Conservation (phyloP, 768 basidiomycete species). For the Omphalotus guepiniiformis region DNA sequence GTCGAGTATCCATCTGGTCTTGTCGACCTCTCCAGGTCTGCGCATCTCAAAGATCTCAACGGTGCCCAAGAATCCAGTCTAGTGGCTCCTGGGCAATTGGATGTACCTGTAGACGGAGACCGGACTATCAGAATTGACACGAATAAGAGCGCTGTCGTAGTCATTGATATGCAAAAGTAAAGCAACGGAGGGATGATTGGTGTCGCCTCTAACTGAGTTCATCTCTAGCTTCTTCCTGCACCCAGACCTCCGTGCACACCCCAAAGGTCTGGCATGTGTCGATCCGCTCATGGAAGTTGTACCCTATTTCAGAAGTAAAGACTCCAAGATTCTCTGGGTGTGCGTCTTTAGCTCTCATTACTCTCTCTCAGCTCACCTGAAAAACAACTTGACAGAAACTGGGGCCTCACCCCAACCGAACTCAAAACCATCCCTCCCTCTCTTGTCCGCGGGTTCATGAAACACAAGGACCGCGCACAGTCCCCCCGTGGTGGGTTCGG, state of each 20-base stretch:
- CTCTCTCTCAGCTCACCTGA: background rate
- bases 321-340: slow-evolving; percentile 64
- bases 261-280: slow-evolving; percentile 54
- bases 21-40: slow-evolving; percentile 53
- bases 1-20: slow-evolving; percentile 65
- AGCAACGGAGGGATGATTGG: slow-evolving; percentile 10
- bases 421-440: slow-evolving; percentile 58
- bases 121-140: slow-evolving; percentile 48
- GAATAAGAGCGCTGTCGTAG: slow-evolving; percentile 49
- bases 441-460: slow-evolving; percentile 50
- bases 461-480: slow-evolving; percentile 35
- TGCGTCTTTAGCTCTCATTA: slow-evolving; percentile 23
- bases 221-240: slow-evolving; percentile 57
- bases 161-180: slow-evolving; percentile 76
- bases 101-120: slow-evolving; percentile 51
- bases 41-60: slow-evolving; percentile 25
- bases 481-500: slow-evolving; percentile 40
- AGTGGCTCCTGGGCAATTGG: slow-evolving; percentile 37
- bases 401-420: slow-evolving; percentile 67
- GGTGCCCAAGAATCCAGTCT: background rate
- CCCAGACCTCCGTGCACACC: slow-evolving; percentile 50
- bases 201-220: background rate
- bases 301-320: slow-evolving; percentile 42
- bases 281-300: slow-evolving; percentile 48
- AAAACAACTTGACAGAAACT: slow-evolving; percentile 40